Percentiles rank a stretch among this genome's conserved stretches.
These are phyloP conservation scores for Phaeophleospora eucalypticola DNA, from an alignment of 2,329 filamentous ascomycete genomes.

Conservation along the genomic window DNA sequence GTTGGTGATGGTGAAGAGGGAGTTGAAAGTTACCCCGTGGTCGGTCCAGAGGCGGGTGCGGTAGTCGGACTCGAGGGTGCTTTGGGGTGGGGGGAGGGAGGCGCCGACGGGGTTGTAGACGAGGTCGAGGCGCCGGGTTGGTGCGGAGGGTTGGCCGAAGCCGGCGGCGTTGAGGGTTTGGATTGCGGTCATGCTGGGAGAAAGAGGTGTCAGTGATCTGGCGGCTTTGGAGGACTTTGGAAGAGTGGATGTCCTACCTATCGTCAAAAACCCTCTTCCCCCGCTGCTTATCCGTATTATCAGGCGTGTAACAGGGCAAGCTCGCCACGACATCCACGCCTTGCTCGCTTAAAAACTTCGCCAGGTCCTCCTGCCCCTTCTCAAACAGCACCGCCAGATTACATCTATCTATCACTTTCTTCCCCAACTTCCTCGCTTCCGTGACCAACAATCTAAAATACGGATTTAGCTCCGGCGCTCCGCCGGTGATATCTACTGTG, in stretches of 20 bases:
- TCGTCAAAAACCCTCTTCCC: not conserved
- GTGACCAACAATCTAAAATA: not conserved
- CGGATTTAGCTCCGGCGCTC: not conserved
- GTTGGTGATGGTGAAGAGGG: not conserved
- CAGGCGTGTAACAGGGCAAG: not conserved
- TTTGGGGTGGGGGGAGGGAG: not conserved
- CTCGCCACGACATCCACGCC: not conserved
- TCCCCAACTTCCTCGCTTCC: not conserved
- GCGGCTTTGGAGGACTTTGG: no score
- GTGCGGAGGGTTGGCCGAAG: not conserved
- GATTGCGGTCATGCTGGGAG: not conserved
- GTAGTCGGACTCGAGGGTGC: not conserved
- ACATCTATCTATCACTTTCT: not conserved
- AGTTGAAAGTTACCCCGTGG: not conserved
- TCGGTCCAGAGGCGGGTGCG: not conserved
- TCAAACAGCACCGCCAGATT: not conserved
- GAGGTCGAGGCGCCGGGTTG: not conserved
- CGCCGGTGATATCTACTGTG: not conserved
- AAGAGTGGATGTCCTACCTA: not conserved
- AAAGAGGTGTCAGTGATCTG: no score
- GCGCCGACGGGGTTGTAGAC: not conserved
- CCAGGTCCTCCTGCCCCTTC: not conserved
- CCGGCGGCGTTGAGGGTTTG: not conserved
- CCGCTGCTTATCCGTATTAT: not conserved
- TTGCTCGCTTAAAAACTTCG: not conserved